Evolutionary conservation across 1,284 basidiomycete genomes (phyloP).

Genomic region (Hemileia vastatrix): DNA sequence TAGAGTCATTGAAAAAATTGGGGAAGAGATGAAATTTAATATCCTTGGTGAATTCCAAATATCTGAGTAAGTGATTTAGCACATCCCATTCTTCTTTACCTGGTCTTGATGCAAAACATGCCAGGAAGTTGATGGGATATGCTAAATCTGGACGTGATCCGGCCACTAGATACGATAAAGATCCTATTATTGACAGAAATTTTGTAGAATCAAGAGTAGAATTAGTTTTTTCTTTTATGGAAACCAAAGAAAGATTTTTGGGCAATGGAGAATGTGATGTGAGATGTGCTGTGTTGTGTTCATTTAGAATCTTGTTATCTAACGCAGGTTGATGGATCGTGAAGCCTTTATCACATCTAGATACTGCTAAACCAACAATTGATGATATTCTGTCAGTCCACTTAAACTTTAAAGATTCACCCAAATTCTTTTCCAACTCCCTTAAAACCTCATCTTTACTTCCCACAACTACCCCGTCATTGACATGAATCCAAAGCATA

Average conservation of each 20-base stretch:
- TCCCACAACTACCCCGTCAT: not conserved
- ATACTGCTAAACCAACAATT: slow-evolving; percentile 1
- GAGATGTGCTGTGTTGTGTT: no score
- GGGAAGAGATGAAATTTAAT: no score
- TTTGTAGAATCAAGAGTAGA: no score
- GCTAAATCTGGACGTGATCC: no score
- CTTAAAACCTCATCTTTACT: not conserved
- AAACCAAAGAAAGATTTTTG: no score
- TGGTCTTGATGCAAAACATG: not conserved
- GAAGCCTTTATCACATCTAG: not conserved
- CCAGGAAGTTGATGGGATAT: no score
- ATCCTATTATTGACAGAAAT: no score
- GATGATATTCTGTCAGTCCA: not conserved
- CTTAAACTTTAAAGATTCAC: not conserved
- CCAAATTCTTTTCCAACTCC: not conserved
- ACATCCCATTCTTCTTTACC: not conserved
- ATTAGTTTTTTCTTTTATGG: no score
- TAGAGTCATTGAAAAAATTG: no score
- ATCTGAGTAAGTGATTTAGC: not conserved
- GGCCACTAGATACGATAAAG: no score
- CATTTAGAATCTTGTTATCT: not conserved
- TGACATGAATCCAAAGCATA: slow-evolving; percentile 4
- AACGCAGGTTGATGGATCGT: not conserved
- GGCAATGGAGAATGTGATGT: no score
- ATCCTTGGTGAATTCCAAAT: no score